Evolutionary conservation across 805 yeast genomes (phyloP).

Genomic region (Barnettozyma vustinii): DNA sequence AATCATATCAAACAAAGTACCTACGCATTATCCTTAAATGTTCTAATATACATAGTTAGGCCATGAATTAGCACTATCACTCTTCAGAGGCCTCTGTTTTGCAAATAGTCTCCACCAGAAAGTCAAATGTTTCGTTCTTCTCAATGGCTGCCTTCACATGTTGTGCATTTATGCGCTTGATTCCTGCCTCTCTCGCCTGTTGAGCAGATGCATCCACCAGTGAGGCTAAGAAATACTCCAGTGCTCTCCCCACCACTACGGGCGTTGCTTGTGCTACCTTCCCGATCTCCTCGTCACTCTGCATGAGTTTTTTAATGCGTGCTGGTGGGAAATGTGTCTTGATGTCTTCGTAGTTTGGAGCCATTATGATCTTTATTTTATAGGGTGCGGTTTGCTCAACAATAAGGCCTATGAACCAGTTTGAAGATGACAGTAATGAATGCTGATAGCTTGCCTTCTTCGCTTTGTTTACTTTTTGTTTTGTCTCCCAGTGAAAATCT

Average conservation of each 20-base stretch:
- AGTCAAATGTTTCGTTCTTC: conserved; percentile 88
- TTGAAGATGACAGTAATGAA: not conserved
- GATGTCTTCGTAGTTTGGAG: conserved; percentile 35
- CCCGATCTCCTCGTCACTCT: conserved; percentile 96
- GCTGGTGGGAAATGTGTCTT: conserved; percentile 90
- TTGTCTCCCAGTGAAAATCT: not conserved
- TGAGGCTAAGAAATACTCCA: conserved; percentile 87
- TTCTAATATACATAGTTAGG: not conserved
- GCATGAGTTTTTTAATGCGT: conserved; percentile 93
- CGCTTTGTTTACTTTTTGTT: not conserved
- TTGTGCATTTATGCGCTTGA: conserved; percentile 75
- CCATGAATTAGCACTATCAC: not conserved
- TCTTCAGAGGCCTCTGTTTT: conserved; percentile 13
- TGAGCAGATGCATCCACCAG: conserved; percentile 78
- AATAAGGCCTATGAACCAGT: too few species aligned
- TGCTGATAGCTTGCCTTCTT: not conserved
- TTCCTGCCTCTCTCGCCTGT: conserved; percentile 70
- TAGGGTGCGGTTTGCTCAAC: too few species aligned
- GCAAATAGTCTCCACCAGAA: conserved; percentile 59
- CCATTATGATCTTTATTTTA: too few species aligned
- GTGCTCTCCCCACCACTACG: conserved; percentile 91
- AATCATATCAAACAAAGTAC: not conserved
- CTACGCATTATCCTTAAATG: not conserved
- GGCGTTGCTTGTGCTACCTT: conserved; percentile 99
- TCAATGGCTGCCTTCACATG: conserved; percentile 81